Base-by-base conservation (phyloP, 1,284 basidiomycete genomes). In the Cutaneotrichosporon sp. region DNA sequence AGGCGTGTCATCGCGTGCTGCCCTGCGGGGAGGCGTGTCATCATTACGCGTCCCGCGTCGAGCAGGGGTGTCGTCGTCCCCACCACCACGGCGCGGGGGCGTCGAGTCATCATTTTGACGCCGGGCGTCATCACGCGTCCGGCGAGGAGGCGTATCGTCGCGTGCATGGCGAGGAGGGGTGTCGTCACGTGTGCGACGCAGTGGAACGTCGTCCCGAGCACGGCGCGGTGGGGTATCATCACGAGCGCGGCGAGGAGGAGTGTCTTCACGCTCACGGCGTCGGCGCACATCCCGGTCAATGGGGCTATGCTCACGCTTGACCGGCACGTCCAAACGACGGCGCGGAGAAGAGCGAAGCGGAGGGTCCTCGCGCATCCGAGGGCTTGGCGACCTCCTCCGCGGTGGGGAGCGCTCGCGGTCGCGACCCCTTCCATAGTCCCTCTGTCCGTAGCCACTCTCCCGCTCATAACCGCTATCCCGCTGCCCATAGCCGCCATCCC, bases 71-170 rank as follows among this genome's bases (percentile, higher is more conserved):
- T 30, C 34, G 36, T 30, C 60, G 5, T 57, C 32, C 11, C 50
- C n/a, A 14, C 13, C 52, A 14, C 52, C 22, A n/a, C 53, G 21
- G 34, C 50, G 50, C 6, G 34, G 56, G 4, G 59, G 56, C 36
- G 63, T 49, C 11, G 60, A 49, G 62, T 63, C 59, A 2, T 55
- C 30, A 26, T 56, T 59, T 9, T 31, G 32, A 26, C 58, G 49
- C 18, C 51, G 59, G 14, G 56, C 46, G 16, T 65, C 63, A 38
- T 60, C 63, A 38, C 46, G 52, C 14, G 40, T 18, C 6, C 56
- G 59, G 34, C 62, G 65, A 22, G 66, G 66, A 5, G 65, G 65
- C 1, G 65, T 66, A 31, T 51, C 61, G 31, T 62, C 60, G 52
- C 40, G 47, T 3, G 55, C 52, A 30, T 56, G 56, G 26, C 50